Conservation (phyloP, 2,329 filamentous ascomycete species). For the Akanthomyces dipterigenus region DNA sequence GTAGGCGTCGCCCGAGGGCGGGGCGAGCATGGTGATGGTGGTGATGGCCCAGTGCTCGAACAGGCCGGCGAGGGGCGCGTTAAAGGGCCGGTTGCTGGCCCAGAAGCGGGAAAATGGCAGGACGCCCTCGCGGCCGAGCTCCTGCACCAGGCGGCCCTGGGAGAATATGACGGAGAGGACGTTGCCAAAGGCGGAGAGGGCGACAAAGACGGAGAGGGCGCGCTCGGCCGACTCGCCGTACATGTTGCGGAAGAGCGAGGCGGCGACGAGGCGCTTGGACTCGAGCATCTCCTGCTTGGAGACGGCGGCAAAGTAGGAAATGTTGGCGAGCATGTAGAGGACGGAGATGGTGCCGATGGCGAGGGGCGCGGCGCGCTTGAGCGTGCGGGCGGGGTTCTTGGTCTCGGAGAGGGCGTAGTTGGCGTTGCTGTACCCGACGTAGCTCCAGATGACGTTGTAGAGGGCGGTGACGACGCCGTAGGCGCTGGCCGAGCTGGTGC, state of each 20-base stretch:
- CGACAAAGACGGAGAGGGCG: slow-evolving; percentile 58
- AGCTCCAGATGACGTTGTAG: slow-evolving; percentile 67
- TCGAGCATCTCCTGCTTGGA: slow-evolving; percentile 46
- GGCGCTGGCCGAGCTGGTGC: slow-evolving; percentile 57
- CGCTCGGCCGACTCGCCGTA: slow-evolving; percentile 48
- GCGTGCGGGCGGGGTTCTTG: slow-evolving; percentile 56
- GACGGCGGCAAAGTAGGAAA: slow-evolving; percentile 58
- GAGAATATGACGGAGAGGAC: slow-evolving; percentile 63
- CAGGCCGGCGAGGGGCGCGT: slow-evolving; percentile 53
- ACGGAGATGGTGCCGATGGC: slow-evolving; percentile 52
- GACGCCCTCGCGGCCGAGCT: slow-evolving; percentile 60
- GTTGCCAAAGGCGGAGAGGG: slow-evolving; percentile 61
- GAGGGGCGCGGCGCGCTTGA: slow-evolving; percentile 58
- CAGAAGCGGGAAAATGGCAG: slow-evolving; percentile 56
- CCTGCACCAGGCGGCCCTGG: slow-evolving; percentile 59
- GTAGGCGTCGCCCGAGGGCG: slow-evolving; percentile 61
- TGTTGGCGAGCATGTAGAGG: slow-evolving; percentile 61
- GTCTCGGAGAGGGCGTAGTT: slow-evolving; percentile 62
- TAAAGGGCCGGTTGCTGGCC: slow-evolving; percentile 58
- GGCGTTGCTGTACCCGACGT: slow-evolving; percentile 61
- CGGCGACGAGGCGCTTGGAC: slow-evolving; percentile 45
- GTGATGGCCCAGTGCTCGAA: slow-evolving; percentile 59
- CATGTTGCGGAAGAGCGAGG: slow-evolving; percentile 49
- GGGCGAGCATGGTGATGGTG: slow-evolving; percentile 59
- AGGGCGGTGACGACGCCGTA: slow-evolving; percentile 64